phyloP scores from a whole-genome alignment of 2,329 filamentous ascomycete genomes.

The Monascus ruber region DNA sequence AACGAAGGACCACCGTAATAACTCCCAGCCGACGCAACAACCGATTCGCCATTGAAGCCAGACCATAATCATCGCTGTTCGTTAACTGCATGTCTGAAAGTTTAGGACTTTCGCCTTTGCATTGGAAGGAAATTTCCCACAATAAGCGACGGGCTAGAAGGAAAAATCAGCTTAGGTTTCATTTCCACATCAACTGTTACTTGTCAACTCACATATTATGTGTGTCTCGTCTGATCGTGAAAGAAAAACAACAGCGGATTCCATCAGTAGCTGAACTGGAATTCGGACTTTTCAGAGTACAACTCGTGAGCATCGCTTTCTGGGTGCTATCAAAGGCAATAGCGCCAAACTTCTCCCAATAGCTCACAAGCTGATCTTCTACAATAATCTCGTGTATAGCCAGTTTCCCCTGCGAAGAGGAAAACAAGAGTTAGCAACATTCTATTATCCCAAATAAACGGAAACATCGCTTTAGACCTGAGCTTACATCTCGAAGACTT shows the following conservation, averaged over 20 bases:
- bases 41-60: conserved; percentile 2
- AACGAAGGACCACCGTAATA: not conserved
- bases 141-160: conserved; percentile 71
- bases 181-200: not conserved
- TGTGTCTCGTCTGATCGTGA: conserved; percentile 87
- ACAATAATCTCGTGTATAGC: conserved; percentile 92
- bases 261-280: conserved; percentile 57
- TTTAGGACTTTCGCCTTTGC: conserved; percentile 44
- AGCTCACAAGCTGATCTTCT: conserved; percentile 87
- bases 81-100: not conserved
- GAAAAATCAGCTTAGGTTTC: not conserved
- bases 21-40: not conserved
- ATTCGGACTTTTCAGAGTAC: conserved; percentile 73
- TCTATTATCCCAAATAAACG: not conserved
- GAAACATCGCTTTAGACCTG: not conserved
- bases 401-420: conserved; percentile 62
- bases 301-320: conserved; percentile 90
- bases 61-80: not conserved
- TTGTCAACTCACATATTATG: conserved; percentile 73
- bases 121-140: conserved; percentile 95
- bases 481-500: conserved; percentile 72
- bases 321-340: conserved; percentile 92
- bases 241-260: conserved; percentile 92
- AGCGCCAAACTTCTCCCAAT: conserved; percentile 98
- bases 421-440: conserved; percentile 2